These are phyloP conservation scores for Syzygium aqueum DNA, from an alignment of 345 rosid genomes.

Conservation along the genomic window DNA sequence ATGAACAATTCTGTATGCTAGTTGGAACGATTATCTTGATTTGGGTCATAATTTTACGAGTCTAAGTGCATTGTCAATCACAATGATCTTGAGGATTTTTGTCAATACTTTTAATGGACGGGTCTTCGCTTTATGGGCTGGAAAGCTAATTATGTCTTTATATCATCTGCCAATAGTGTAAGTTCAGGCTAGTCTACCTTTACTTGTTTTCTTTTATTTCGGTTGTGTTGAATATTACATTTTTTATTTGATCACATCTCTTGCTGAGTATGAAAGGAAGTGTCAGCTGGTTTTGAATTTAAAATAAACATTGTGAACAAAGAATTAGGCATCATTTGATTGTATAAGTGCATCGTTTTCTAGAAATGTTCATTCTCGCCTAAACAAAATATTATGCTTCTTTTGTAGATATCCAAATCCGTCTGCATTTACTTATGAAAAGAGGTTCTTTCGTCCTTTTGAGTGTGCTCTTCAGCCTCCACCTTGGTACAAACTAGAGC, in stretches of 20 bases:
- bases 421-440: slow-evolving; percentile 80
- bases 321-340: background rate
- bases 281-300: background rate
- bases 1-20: background rate
- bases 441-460: slow-evolving; percentile 84
- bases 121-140: background rate
- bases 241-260: background rate
- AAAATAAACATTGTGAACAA: background rate
- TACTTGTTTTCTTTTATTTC: background rate
- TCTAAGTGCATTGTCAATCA: background rate
- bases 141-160: background rate
- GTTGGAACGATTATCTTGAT: background rate
- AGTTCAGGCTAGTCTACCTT: background rate
- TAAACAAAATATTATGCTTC: background rate
- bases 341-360: background rate
- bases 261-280: background rate
- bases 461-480: slow-evolving; percentile 98
- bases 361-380: background rate
- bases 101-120: background rate
- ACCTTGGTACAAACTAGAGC: slow-evolving; percentile 57
- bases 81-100: background rate
- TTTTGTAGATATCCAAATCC: slow-evolving; percentile 89
- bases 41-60: background rate
- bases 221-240: background rate
- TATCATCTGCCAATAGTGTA: background rate